Percentiles rank a stretch among this genome's conserved stretches.
Evolutionary conservation across 345 rosid species (phyloP).

Genomic region (Arabidopsis suecica): DNA sequence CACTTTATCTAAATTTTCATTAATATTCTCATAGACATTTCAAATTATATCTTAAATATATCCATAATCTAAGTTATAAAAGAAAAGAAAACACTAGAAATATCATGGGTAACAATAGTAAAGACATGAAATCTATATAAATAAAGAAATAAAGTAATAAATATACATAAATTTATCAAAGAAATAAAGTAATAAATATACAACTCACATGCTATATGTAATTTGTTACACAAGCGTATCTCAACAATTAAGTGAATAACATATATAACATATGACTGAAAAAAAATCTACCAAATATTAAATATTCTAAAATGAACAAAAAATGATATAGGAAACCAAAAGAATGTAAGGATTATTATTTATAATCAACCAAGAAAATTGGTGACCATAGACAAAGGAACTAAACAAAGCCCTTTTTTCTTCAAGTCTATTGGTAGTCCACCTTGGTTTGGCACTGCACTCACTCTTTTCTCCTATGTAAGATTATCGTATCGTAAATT

Average conservation of each 20-base stretch:
- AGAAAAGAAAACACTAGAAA: too few species aligned
- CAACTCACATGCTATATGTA: conserved; percentile 19
- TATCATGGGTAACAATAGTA: too few species aligned
- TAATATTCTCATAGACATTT: too few species aligned
- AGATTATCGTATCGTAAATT: not conserved
- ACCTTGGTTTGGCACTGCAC: conserved; percentile 21
- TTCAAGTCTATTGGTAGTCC: conserved; percentile 39
- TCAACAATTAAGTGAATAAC: conserved; percentile 11
- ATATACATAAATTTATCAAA: not conserved
- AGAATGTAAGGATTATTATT: conserved; percentile 9
- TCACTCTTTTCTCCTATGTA: conserved; percentile 30
- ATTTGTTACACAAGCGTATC: conserved; percentile 14
- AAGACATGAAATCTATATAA: too few species aligned
- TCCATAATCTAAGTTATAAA: too few species aligned
- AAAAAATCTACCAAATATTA: not conserved
- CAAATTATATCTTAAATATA: too few species aligned
- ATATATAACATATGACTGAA: conserved; percentile 7
- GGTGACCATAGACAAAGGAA: conserved; percentile 43
- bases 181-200: not conserved
- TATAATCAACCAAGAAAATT: conserved; percentile 33
- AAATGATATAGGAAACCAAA: not conserved
- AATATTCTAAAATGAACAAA: not conserved
- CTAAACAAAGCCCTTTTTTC: conserved; percentile 45
- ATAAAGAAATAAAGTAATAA: too few species aligned
- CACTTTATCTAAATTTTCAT: too few species aligned